Conservation (phyloP, 2,329 filamentous ascomycete species). For the Rhytidhysteron rufulum region DNA sequence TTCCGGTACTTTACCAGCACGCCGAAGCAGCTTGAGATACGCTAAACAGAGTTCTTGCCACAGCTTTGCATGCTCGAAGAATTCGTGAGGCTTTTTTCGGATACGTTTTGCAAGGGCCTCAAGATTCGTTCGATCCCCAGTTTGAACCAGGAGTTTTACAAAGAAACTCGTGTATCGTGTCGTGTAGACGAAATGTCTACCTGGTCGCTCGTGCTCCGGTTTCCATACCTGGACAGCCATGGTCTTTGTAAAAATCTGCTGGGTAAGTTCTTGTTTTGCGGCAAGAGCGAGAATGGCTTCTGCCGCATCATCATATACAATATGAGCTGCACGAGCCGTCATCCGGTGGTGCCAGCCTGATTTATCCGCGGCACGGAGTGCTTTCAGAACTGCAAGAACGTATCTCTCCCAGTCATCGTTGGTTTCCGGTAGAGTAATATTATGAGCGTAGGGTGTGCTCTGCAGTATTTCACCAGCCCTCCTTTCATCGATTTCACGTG, state of each 20-base stretch:
- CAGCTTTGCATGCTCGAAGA: slow-evolving; percentile 58
- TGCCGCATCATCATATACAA: slow-evolving; percentile 55
- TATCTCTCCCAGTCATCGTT: slow-evolving; percentile 57
- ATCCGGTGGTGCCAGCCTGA: slow-evolving; percentile 95
- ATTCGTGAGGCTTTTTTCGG: slow-evolving; percentile 75
- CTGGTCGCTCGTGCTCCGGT: slow-evolving; percentile 78
- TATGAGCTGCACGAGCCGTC: slow-evolving; percentile 66
- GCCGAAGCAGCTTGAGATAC: slow-evolving; percentile 58
- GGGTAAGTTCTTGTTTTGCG: slow-evolving; percentile 74
- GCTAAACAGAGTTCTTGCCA: slow-evolving; percentile 60
- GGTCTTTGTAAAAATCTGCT: slow-evolving; percentile 87
- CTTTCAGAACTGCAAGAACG: slow-evolving; percentile 59
- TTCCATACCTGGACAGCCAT: slow-evolving; percentile 96
- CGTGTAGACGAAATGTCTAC: slow-evolving; percentile 89
- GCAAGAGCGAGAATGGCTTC: slow-evolving; percentile 52
- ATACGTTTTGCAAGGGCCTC: slow-evolving; percentile 76
- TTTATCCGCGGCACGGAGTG: slow-evolving; percentile 70
- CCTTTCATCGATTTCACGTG: slow-evolving; percentile 40
- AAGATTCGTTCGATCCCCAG: slow-evolving; percentile 70
- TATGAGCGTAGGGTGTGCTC: slow-evolving; percentile 53
- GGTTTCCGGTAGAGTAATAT: slow-evolving; percentile 46
- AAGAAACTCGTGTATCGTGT: slow-evolving; percentile 83
- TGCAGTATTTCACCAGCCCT: slow-evolving; percentile 50
- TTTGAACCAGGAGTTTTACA: slow-evolving; percentile 66
- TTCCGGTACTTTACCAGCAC: slow-evolving; percentile 53